phyloP scores from a whole-genome alignment of 2,329 filamentous ascomycete species.

The Apiospora koreana region DNA sequence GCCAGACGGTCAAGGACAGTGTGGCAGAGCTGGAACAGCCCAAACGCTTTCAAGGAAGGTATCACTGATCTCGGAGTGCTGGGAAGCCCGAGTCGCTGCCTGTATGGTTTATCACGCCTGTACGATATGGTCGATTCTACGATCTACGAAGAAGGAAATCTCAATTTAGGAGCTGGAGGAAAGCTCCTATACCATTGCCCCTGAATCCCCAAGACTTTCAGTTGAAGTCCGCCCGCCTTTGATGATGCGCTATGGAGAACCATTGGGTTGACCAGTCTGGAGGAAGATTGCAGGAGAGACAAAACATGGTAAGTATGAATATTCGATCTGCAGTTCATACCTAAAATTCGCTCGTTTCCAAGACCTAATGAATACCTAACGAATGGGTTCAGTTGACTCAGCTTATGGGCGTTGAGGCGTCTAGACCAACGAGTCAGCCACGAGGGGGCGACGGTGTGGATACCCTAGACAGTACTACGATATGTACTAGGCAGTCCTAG shows the following conservation, averaged over 20 bases:
- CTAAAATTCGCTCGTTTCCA: not conserved
- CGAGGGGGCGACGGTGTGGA: slow-evolving; percentile 9
- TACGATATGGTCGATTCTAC: not conserved
- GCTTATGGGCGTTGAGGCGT: slow-evolving; percentile 9
- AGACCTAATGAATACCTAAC: not conserved
- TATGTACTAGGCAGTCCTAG: no score
- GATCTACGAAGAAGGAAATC: not conserved
- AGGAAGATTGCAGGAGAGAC: not conserved
- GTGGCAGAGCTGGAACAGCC: slow-evolving; percentile 11
- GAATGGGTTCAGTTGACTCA: not conserved
- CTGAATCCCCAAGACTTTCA: not conserved
- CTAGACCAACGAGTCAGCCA: slow-evolving; percentile 11
- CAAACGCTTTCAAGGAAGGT: slow-evolving; percentile 16
- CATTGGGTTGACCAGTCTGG: not conserved
- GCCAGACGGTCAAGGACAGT: slow-evolving; percentile 67
- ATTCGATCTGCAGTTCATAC: not conserved
- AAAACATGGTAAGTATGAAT: not conserved
- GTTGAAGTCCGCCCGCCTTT: not conserved
- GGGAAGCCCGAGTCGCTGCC: not conserved
- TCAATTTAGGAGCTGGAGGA: not conserved
- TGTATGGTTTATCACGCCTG: not conserved
- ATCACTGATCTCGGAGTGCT: slow-evolving; percentile 11
- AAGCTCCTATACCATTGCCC: not conserved
- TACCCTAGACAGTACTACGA: no score
- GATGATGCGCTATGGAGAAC: not conserved